Evolutionary conservation across 106 monocot genomes (phyloP).

Genomic region (Xerophyta viscosa): DNA sequence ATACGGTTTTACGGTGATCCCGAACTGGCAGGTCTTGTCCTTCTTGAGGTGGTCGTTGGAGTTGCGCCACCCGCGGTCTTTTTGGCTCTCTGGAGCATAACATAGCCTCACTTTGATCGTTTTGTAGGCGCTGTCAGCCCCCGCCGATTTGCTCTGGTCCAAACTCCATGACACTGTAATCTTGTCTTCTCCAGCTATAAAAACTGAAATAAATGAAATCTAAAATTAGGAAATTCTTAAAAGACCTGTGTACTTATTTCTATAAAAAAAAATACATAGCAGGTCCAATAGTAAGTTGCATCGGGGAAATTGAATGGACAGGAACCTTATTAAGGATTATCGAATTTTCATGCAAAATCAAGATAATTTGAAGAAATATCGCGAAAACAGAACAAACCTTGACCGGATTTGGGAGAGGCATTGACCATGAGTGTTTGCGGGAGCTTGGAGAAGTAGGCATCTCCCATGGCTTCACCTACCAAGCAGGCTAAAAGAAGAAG

Average conservation of each 20-base stretch:
- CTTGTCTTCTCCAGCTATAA: slow-evolving; percentile 55
- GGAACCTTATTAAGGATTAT: too few species aligned
- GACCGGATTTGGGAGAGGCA: slow-evolving; percentile 42
- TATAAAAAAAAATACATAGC: too few species aligned
- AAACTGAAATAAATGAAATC: too few species aligned
- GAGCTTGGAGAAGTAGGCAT: slow-evolving; percentile 39
- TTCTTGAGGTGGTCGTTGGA: slow-evolving; percentile 48
- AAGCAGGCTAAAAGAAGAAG: too few species aligned
- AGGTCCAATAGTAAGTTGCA: too few species aligned
- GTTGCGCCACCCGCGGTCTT: slow-evolving; percentile 77
- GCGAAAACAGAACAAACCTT: slow-evolving; percentile 23
- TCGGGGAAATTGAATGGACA: too few species aligned
- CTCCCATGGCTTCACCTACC: slow-evolving; percentile 17
- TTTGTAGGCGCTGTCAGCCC: slow-evolving; percentile 37
- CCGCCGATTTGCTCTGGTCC: slow-evolving; percentile 17
- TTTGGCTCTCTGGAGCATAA: slow-evolving; percentile 77
- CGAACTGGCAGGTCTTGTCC: slow-evolving; percentile 89
- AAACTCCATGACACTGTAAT: slow-evolving; percentile 53
- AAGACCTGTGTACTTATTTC: neutral
- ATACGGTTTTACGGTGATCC: slow-evolving; percentile 23
- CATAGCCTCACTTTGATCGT: slow-evolving; percentile 61
- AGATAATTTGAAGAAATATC: too few species aligned
- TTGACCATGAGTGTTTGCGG: slow-evolving; percentile 30
- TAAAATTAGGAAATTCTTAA: neutral
- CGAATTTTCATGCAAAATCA: too few species aligned